Evolutionary conservation across 495 filamentous ascomycete species (phyloP).

Genomic region (Halenospora varia): DNA sequence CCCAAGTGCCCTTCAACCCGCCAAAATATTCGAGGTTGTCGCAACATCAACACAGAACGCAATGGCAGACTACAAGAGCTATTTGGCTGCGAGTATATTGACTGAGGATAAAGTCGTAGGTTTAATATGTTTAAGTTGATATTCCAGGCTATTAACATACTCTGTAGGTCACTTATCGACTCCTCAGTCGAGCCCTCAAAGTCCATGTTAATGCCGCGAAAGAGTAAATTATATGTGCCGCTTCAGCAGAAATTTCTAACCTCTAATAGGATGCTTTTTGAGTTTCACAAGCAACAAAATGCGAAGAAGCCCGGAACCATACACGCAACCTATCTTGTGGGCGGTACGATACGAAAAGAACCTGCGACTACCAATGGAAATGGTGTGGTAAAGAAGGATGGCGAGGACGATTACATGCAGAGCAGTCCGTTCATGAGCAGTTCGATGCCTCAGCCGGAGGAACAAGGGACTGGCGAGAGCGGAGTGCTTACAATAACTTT

Average conservation of each 20-base stretch:
- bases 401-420: constrained; percentile 71
- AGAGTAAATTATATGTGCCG: constrained; percentile 48
- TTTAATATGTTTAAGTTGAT: constrained; percentile 2
- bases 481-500: constrained; percentile 61
- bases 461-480: constrained; percentile 25
- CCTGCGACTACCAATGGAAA: constrained; percentile 21
- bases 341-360: constrained; percentile 47
- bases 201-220: constrained; percentile 82
- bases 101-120: constrained; percentile 71
- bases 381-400: constrained; percentile 38
- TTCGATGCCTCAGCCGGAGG: constrained; percentile 27
- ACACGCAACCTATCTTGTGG: constrained; percentile 84
- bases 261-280: constrained; percentile 73
- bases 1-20: too few species aligned
- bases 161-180: constrained; percentile 75
- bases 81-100: constrained; percentile 70
- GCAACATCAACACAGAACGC: background rate
- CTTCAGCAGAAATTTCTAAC: constrained; percentile 7
- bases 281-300: constrained; percentile 80
- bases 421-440: constrained; percentile 61
- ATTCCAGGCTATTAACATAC: constrained; percentile 3
- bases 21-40: background rate
- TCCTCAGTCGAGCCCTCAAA: constrained; percentile 72
- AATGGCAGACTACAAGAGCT: constrained; percentile 58
- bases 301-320: constrained; percentile 66